Evolutionary conservation across 495 filamentous ascomycete genomes (phyloP).

Genomic region (Penicillium dipodomyicola): DNA sequence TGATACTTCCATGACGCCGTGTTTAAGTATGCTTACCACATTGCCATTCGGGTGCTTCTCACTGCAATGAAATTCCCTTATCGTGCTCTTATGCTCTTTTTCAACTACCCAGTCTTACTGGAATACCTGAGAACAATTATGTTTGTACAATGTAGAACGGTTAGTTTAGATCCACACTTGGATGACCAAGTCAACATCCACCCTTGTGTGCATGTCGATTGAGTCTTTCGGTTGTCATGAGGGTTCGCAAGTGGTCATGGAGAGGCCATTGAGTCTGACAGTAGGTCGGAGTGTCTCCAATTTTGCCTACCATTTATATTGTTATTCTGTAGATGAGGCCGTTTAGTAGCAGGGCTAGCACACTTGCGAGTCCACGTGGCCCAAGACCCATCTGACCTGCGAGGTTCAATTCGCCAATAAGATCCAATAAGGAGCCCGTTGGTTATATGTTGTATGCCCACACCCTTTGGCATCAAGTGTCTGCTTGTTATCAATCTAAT

Average conservation of each 20-base stretch:
- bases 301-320: neutral
- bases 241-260: neutral
- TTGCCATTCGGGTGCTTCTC: constrained; percentile 17
- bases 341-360: neutral
- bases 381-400: neutral
- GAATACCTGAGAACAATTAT: no score
- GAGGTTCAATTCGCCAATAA: constrained; percentile 6
- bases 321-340: neutral
- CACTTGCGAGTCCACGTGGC: neutral
- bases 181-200: neutral
- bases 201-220: neutral
- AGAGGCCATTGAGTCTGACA: neutral
- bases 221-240: neutral
- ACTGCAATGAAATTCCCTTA: constrained; percentile 15
- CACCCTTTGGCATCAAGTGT: neutral
- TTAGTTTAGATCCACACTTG: neutral
- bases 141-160: neutral
- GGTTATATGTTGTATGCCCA: neutral
- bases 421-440: neutral
- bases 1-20: constrained; percentile 45
- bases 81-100: constrained; percentile 8
- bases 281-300: neutral
- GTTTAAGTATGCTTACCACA: constrained; percentile 37
- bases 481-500: neutral
- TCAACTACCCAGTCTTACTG: neutral